Base-by-base conservation (phyloP, 169 alveolate genomes). In the Cryptosporidium parvum region DNA sequence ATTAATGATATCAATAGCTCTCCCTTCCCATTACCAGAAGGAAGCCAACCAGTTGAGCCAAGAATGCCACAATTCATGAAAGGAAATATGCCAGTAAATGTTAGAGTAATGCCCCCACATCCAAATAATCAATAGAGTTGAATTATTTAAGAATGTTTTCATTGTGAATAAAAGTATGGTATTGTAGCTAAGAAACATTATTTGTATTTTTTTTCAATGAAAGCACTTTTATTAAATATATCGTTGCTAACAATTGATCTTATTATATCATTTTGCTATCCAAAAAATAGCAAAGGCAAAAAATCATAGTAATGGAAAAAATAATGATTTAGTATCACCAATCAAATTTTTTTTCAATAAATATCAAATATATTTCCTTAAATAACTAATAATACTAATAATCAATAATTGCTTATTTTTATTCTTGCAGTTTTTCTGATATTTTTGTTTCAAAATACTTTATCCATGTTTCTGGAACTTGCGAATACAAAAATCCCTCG, bases 21-120 rank as follows among this genome's bases (percentile, higher is more conserved):
- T 16, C 89, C 89, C 56, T 80, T 80, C 89, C 89, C 89, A 67
- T 26, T 80, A 21, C 89, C 89, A 3, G 89, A 80, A 62, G 75
- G 89, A 42, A 80, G 89, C 29, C 89, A 80, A 12, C 89, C 89
- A 45, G 33, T 80, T 42, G 89, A 80, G 67, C 89, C 56, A 21
- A 80, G 75, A 59, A 44, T 80, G 75, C 89, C 89, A 45, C 89
- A 58, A 42, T 80, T 80, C 65, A 80, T 80, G 89, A 80, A 62
- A 58, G 67, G 75, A 42, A 80, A 80, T 29, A 80, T 80, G 9
- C 89, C 89, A 2, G 89, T 80, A 21, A 80, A 80, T 62, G 89
- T 80, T 18, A 80, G 89, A 65, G 44, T 80, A 12, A 80, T 80
- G 89, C 89, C 89, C 12, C 89, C 89, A 12, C 89, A 80, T 48